Evolutionary conservation across 345 rosid species (phyloP).

Genomic region (Erucastrum elatum): DNA sequence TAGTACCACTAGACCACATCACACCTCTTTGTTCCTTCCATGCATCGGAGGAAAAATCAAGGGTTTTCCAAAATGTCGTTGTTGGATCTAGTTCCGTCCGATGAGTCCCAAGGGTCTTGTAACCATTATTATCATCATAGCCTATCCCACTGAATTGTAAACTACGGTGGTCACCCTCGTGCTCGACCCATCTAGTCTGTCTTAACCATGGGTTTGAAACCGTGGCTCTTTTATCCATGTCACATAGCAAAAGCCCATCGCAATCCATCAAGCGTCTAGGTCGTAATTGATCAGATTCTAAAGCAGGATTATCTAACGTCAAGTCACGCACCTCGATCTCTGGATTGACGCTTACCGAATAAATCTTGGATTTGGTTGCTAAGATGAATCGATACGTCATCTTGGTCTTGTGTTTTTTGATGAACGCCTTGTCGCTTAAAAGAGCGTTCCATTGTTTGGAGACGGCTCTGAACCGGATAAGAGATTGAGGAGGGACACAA

Average conservation of each 20-base stretch:
- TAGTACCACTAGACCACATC: not conserved
- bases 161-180: not conserved
- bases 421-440: not conserved
- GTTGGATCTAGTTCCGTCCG: not conserved
- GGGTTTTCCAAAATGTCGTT: not conserved
- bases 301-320: not conserved
- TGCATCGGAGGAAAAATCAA: constrained; percentile 8
- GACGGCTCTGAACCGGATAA: not conserved
- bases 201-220: not conserved
- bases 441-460: not conserved
- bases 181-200: not conserved
- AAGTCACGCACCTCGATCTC: constrained; percentile 1
- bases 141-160: not conserved
- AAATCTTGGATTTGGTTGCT: constrained; percentile 16
- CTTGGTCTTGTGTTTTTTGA: constrained; percentile 14
- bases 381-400: constrained; percentile 9
- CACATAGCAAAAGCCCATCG: not conserved
- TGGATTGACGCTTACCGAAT: constrained; percentile 16
- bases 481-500: not conserved
- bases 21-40: not conserved
- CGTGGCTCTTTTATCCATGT: not conserved
- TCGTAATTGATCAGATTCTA: not conserved
- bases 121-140: not conserved
- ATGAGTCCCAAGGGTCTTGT: constrained; percentile 3
- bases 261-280: not conserved